A percentile compares a stretch with the other conserved stretches of the same genome.
phyloP scores from a whole-genome alignment of 225 moss, liverwort and hornwort species.

The Pseudoscleropodium purum region DNA sequence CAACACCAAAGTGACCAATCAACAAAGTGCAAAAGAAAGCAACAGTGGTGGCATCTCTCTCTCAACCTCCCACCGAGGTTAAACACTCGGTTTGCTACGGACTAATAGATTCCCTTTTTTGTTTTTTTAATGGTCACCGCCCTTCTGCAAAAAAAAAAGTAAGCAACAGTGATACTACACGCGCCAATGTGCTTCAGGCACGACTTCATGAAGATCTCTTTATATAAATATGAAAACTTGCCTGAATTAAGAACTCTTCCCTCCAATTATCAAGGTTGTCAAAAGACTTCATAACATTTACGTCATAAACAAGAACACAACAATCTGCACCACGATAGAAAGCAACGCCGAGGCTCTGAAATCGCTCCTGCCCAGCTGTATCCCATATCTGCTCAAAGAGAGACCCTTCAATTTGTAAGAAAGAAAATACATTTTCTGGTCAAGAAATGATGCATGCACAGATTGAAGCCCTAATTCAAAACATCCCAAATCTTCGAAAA shows the following conservation, averaged over 20 bases:
- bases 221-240: background rate
- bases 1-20: background rate
- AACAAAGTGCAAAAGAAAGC: background rate
- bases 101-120: no score
- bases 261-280: constrained; percentile 98
- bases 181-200: background rate
- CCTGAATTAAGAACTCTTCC: constrained; percentile 95
- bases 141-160: background rate
- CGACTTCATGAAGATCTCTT: background rate
- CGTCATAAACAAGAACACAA: constrained; percentile 95
- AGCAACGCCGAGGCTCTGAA: constrained; percentile 97
- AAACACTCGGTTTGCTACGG: no score
- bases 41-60: background rate
- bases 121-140: no score
- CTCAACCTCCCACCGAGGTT: no score
- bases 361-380: constrained; percentile 93
- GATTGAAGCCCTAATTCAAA: background rate
- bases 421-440: background rate
- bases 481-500: background rate
- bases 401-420: background rate
- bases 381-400: constrained; percentile 71
- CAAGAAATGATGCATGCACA: background rate
- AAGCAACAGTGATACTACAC: background rate
- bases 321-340: constrained; percentile 98
- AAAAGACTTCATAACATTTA: constrained; percentile 96